These are phyloP conservation scores for Eimeria acervulina DNA, from an alignment of 169 alveolate species.

Conservation along the genomic window DNA sequence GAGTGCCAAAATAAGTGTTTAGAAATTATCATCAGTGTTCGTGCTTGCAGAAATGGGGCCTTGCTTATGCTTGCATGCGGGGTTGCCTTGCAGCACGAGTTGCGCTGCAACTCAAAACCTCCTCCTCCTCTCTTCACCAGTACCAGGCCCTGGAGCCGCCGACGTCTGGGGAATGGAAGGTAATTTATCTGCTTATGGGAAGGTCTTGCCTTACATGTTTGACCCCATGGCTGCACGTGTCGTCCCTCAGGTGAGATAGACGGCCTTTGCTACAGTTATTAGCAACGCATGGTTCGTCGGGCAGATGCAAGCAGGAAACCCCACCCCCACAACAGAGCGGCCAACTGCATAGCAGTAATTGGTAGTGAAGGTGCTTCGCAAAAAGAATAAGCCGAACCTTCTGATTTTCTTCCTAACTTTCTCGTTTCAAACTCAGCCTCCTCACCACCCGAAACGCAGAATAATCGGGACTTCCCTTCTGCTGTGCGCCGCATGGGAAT, in stretches of 20 bases:
- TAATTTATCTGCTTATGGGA: neutral
- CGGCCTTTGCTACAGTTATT: neutral
- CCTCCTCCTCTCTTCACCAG: neutral
- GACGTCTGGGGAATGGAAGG: neutral
- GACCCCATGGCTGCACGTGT: neutral
- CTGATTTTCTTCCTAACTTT: neutral
- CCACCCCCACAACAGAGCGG: neutral
- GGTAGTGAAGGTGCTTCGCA: neutral
- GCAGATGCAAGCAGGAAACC: neutral
- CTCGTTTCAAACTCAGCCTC: neutral
- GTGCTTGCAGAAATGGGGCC: neutral
- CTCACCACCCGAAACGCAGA: no score
- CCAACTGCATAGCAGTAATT: neutral
- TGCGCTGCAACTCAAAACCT: neutral
- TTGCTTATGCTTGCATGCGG: neutral
- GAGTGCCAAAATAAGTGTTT: neutral
- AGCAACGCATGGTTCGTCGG: neutral
- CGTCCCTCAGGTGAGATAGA: neutral
- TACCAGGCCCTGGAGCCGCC: neutral
- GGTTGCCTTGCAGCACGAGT: neutral
- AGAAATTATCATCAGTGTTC: neutral
- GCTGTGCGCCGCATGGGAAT: neutral
- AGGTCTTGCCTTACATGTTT: neutral
- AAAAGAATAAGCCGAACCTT: no score
- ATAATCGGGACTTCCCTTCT: neutral